Evolutionary conservation across 352 stramenopile species (phyloP), one percentile per base, ranked within the genome.

Genomic region (Pythium aquatile): DNA sequence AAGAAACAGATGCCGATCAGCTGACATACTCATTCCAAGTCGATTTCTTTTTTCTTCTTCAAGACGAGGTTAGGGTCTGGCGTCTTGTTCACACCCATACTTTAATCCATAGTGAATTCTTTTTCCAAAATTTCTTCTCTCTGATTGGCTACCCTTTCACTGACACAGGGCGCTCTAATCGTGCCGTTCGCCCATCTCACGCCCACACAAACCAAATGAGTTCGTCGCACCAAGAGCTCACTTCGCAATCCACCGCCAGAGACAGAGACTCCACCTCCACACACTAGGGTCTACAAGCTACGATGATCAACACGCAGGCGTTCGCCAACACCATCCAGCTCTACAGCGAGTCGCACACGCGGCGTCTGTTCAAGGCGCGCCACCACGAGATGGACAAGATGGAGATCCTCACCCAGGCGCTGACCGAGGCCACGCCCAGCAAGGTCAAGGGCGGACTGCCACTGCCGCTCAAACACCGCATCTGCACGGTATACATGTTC

Each of bases 401-500:
- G 48, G 69, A 81, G 56, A 88, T 88, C 63, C 68, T 54, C 63
- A 75, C 76, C 13, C 48, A 61, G 32, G 35, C 59, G 48, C 39
- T 66, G 11, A 65, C 58, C 26, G 57, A 57, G 14, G 42, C 42
- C 29, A 13, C 17, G 1, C 7, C 42, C 13, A 47, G 16, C 26
- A 30, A 44, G 29, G 30, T 3, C 20, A n/a, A 32, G 16, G 32
- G 20, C 2, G 32, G 76, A 51, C 79, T 76, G 29, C 83, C 86
- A 53, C 13, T 54, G 6, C 42, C 35, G 30, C 57, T 26, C 51
- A 42, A 37, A 48, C 47, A 48, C 10, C 46, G 54, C 44, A 57
- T 13, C 14, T 69, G 63, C 55, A 91, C 83, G 24, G 58, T 89
- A 14, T 91, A 91, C 74, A 75, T 77, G 52, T 71, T 91, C 49